Evolutionary conservation across 1,139 yeast species (phyloP), one percentile per base, ranked within the genome.

Genomic region (Hanseniaspora gamundiae): DNA sequence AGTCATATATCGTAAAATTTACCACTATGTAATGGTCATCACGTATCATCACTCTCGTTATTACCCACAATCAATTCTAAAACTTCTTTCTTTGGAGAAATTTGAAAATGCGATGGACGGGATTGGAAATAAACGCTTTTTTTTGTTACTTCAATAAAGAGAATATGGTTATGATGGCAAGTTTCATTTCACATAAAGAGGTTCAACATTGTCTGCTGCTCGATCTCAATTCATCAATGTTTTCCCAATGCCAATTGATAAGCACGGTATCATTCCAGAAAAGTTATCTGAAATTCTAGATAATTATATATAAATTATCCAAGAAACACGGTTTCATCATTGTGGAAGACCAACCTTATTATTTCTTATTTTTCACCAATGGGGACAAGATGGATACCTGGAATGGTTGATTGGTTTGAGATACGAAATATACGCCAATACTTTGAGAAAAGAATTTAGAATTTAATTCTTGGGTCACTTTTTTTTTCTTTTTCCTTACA

Each of bases 281-380:
- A 74, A 74, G 40, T 69, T 88, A 48, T 88, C 71, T 19, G 64
- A 65, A 40, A 67, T 77, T 49, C 70, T 88, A 60, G 75, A 71
- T 52, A 69, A 72, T 55, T 42, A 71, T 88, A 47, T 87, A 86
- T 65, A 69, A 73, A 46, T 62, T 88, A 51, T 87, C 91, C 27
- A 78, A 78, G 57, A 79, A 84, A 66, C 83, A 86, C 62, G 95
- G 88, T 65, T 71, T 88, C 60, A 56, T 88, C 41, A 78, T 88
- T 49, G 65, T 87, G 44, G 97, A 88, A 68, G 97, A 88, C 62
- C 97, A 88, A 66, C 97, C 97, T 39, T 87, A 87, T 73, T 87
- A 83, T 70, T 87, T 84, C 70, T 71, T 87, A 66, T 70, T 44
- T 68, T 80, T 53, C 70, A 73, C 53, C 71, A 78, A 59, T 82